Conservation (phyloP, 148 eudicot genomes). For the Silene conica region DNA sequence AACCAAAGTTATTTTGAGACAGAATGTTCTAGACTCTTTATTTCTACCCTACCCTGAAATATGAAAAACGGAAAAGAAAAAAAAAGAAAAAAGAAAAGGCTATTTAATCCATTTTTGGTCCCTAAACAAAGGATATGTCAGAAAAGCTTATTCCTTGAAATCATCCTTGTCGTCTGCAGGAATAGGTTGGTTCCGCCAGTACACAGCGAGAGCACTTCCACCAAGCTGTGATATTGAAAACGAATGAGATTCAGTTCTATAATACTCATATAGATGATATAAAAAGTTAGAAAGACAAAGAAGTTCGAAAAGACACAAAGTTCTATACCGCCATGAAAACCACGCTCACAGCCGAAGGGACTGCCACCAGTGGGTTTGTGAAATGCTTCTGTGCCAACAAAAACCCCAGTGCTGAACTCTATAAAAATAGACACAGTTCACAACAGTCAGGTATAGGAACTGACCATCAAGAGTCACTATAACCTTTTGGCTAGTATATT, state of each 20-base stretch:
- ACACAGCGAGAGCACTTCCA: constrained; percentile 96
- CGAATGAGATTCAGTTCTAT: background rate
- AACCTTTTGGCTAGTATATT: background rate
- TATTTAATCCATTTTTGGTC: constrained; percentile 1
- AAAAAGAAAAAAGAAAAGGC: background rate
- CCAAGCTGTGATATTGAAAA: constrained; percentile 59
- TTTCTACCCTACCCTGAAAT: background rate
- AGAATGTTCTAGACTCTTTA: constrained; percentile 3
- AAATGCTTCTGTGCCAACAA: constrained; percentile 94
- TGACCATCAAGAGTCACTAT: background rate
- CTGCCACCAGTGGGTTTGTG: constrained; percentile 97
- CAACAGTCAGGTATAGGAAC: background rate
- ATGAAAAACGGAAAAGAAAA: background rate
- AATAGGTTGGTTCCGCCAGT: constrained; percentile 85
- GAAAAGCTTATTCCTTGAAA: constrained; percentile 56
- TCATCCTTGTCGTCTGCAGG: constrained; percentile 93
- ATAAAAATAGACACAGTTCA: constrained; percentile 5
- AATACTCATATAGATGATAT: background rate
- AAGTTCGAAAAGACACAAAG: background rate
- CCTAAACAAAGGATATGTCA: background rate
- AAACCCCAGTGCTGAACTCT: constrained; percentile 99
- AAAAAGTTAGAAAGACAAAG: background rate
- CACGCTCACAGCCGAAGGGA: constrained; percentile 97
- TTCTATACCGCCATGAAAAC: constrained; percentile 99
- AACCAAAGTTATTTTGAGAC: background rate